Conservation (phyloP, 192 early-diverging fungal genomes). For the Diversispora eburnea region DNA sequence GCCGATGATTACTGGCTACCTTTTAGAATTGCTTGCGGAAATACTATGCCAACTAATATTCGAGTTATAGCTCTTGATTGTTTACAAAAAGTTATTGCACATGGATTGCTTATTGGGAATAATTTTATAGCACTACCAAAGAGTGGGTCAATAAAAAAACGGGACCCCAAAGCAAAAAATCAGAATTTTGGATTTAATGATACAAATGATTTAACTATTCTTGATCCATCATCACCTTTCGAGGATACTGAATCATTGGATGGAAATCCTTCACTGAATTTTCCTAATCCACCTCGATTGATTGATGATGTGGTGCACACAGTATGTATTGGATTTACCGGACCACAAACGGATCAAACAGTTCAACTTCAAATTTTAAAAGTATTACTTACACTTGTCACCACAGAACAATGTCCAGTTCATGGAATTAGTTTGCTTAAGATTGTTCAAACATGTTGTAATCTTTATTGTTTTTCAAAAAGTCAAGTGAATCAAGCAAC, state of each 20-base stretch:
- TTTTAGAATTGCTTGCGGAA: conserved; percentile 40
- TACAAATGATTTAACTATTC: conserved; percentile 36
- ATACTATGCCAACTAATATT: conserved; percentile 37
- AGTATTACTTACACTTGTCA: conserved; percentile 45
- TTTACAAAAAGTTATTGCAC: conserved; percentile 44
- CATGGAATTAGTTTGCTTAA: conserved; percentile 43
- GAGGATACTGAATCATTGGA: conserved; percentile 39
- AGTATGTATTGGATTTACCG: conserved; percentile 41
- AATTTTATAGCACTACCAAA: conserved; percentile 32
- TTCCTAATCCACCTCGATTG: conserved; percentile 39
- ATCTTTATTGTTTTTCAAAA: conserved; percentile 46
- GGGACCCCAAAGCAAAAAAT: conserved; percentile 28
- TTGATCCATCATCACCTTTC: conserved; percentile 38
- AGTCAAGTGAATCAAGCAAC: conserved; percentile 41
- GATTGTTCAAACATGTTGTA: conserved; percentile 46
- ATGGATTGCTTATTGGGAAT: conserved; percentile 38
- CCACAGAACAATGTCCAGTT: conserved; percentile 40
- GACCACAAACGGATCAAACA: conserved; percentile 40
- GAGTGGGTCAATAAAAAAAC: conserved; percentile 25
- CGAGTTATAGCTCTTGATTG: conserved; percentile 40
- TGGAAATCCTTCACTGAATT: conserved; percentile 38
- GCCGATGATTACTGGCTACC: conserved; percentile 44
- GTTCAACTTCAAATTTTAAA: conserved; percentile 46
- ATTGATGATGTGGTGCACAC: conserved; percentile 48
- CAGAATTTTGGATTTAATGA: conserved; percentile 39